Base-by-base conservation (phyloP, 352 stramenopile genomes). In the Phytophthora rubi region DNA sequence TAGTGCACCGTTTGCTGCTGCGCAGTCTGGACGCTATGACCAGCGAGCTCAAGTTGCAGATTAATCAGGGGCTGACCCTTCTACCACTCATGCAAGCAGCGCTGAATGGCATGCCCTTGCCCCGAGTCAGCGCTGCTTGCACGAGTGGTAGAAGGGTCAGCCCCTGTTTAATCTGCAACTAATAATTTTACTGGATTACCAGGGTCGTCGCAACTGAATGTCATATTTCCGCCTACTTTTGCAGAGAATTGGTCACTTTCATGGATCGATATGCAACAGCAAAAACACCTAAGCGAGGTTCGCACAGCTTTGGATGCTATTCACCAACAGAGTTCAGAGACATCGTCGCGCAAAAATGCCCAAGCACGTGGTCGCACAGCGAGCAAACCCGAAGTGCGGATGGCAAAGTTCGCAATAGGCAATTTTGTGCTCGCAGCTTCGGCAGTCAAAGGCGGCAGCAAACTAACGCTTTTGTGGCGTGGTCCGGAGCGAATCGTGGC, bases 101-200 rank as follows among this genome's bases (percentile, higher is more conserved):
- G 3, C 12, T 71, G 3, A 76, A 73, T 44, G 5, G 6, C 0
- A 71, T 68, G 53, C 62, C 59, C 1, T 21, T 62, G 0, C 53
- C 68, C 28, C n/a, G n/a, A n/a, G n/a, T n/a, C n/a, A n/a, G n/a
- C n/a, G n/a, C n/a, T n/a, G n/a, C n/a, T n/a, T n/a, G n/a, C n/a
- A n/a, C n/a, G n/a, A n/a, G n/a, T n/a, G n/a, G n/a, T n/a, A n/a
- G n/a, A n/a, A n/a, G n/a, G n/a, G n/a, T n/a, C n/a, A n/a, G n/a
- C n/a, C n/a, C n/a, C n/a, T n/a, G n/a, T n/a, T n/a, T n/a, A n/a
- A n/a, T n/a, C n/a, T n/a, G n/a, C n/a, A n/a, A n/a, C n/a, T n/a
- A n/a, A n/a, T n/a, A n/a, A n/a, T n/a, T 73, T 73, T 44, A 70
- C 60, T 0, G 60, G 18, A 3, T 28, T 77, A 0, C 63, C 63